phyloP scores from a whole-genome alignment of 345 rosid species.

The Moricandia moricandioides region DNA sequence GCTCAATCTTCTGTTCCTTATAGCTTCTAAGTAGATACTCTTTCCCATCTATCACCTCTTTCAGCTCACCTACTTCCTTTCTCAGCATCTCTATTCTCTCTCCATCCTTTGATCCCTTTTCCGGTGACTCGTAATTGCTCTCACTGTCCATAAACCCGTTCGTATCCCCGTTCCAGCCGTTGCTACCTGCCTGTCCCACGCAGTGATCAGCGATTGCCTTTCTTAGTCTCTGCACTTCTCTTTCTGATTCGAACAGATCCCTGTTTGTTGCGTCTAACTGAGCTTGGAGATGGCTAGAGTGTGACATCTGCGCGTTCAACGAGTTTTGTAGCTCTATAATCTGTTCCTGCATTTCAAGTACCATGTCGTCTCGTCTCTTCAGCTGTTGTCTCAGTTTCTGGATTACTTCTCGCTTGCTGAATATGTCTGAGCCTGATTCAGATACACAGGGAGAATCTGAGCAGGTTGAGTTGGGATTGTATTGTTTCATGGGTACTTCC shows the following conservation, averaged over 20 bases:
- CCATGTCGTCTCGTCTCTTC: conserved; percentile 93
- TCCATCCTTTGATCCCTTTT: conserved; percentile 50
- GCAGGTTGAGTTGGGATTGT: conserved; percentile 75
- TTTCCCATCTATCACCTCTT: conserved; percentile 90
- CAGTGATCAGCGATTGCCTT: conserved; percentile 88
- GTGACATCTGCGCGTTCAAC: conserved; percentile 56
- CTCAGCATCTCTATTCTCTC: conserved; percentile 72
- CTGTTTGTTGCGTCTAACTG: conserved; percentile 73
- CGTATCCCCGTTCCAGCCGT: conserved; percentile 64
- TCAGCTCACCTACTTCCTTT: conserved; percentile 77
- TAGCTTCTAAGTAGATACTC: conserved; percentile 74
- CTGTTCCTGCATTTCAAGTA: conserved; percentile 97
- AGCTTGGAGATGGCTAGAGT: conserved; percentile 65
- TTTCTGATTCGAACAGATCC: conserved; percentile 73
- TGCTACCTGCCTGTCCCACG: conserved; percentile 41
- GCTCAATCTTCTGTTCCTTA: conserved; percentile 87
- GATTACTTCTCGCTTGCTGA: conserved; percentile 89
- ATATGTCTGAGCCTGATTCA: conserved; percentile 95
- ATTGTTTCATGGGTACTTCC: conserved; percentile 74
- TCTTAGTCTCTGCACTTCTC: conserved; percentile 83
- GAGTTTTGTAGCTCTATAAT: conserved; percentile 69
- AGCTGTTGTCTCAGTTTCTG: conserved; percentile 90
- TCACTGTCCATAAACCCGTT: conserved; percentile 56
- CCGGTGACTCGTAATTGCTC: conserved; percentile 38
- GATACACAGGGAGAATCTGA: conserved; percentile 95